Evolutionary conservation across 2,329 filamentous ascomycete genomes (phyloP), one percentile per base, ranked within the genome.

Genomic region (Helicocarpus griseus): DNA sequence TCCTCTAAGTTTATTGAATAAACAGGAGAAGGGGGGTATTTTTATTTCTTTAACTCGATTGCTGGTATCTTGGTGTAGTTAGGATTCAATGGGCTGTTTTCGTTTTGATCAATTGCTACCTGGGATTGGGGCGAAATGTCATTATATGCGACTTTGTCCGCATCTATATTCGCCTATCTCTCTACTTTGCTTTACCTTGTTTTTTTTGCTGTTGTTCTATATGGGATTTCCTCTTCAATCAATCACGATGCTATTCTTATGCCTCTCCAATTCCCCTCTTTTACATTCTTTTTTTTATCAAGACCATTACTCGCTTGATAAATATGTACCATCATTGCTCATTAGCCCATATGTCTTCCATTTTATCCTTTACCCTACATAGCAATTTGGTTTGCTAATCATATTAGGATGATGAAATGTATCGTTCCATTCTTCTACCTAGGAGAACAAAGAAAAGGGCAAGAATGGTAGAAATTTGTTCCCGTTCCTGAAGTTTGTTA

Each of bases 1-100:
- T 69, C 55, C 67, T 71, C 53, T 58, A 48, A 53, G 35, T 2
- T 13, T 5, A 29, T 8, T 3, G 29, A 29, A n/a, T 5, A 14
- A 13, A 29, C 5, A 8, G 7, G n/a, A 11, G 33, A 35, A 35
- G n/a, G n/a, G n/a, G n/a, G n/a, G n/a, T n/a, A n/a, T n/a, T n/a
- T n/a, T n/a, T n/a, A n/a, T n/a, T n/a, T n/a, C n/a, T n/a, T n/a
- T n/a, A n/a, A n/a, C 1, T 35, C 17, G 9, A 2, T 24, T 41
- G 22, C 22, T 5, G 5, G 21, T 8, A 26, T 4, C 21, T 41
- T 41, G 5, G 5, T 39, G 19, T 22, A 19, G 19, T 21, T 22
- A 19, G 36, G 36, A 8, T 2, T 39, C 9, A 21, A 21, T 2
- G 11, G 4, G 17, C 7, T n/a, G 17, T 19, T 40, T 40, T 40